Percentiles rank a stretch among this genome's conserved stretches.
Conservation (phyloP, 192 early-diverging fungal species). For the Backusella sp. region DNA sequence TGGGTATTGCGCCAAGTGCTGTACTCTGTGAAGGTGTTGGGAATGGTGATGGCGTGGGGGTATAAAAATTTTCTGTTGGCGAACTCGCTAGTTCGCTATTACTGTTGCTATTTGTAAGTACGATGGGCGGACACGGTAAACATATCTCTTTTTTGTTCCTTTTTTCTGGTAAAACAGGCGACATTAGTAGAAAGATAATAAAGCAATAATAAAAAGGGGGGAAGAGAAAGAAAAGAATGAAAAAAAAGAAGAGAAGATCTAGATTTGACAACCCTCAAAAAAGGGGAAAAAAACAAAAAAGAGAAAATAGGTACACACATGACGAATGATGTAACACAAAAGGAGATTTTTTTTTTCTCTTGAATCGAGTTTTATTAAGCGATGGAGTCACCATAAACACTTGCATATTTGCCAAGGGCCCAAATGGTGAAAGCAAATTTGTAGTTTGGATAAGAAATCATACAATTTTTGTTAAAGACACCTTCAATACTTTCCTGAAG, state of each 20-base stretch:
- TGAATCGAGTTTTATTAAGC: background rate
- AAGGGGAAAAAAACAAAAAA: background rate
- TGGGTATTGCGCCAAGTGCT: background rate
- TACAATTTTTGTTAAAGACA: conserved; percentile 93
- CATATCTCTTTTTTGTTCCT: background rate
- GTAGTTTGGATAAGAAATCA: conserved; percentile 90
- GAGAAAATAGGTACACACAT: background rate
- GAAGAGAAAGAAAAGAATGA: background rate
- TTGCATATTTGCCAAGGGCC: conserved; percentile 85
- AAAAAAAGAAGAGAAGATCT: conserved; percentile 2
- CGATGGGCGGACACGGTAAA: background rate
- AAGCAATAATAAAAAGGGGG: background rate
- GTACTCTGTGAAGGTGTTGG: background rate
- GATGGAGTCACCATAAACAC: conserved; percentile 56
- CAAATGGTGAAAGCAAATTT: conserved; percentile 92
- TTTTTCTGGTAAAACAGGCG: background rate
- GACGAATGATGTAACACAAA: conserved; percentile 7
- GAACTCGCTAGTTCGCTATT: background rate
- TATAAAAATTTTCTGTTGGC: conserved; percentile 1
- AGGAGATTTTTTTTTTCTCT: background rate
- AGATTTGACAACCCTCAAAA: conserved; percentile 4
- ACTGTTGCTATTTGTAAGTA: background rate
- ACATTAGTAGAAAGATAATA: background rate
- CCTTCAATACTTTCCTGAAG: conserved; percentile 97
- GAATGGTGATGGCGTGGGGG: background rate